Percentiles rank a stretch among this genome's conserved stretches.
Conservation (phyloP, 2,329 filamentous ascomycete genomes). For the Colletotrichum coccodes region DNA sequence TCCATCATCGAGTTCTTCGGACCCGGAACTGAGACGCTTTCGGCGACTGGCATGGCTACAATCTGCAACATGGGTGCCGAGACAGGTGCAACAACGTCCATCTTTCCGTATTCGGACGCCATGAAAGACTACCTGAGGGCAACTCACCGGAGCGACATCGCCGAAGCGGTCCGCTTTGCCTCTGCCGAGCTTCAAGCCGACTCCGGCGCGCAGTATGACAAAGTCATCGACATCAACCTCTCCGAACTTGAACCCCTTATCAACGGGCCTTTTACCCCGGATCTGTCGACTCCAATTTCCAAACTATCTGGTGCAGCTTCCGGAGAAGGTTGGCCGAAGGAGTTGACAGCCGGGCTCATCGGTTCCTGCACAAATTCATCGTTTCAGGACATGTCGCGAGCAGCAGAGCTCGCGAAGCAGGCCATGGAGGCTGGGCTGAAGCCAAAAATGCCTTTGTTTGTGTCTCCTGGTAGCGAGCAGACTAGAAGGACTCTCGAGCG, state of each 20-base stretch:
- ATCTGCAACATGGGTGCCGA: constrained; percentile 65
- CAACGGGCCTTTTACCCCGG: constrained; percentile 83
- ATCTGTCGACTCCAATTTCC: constrained; percentile 81
- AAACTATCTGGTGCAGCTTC: constrained; percentile 81
- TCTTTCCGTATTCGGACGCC: constrained; percentile 84
- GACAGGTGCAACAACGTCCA: constrained; percentile 73
- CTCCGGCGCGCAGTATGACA: constrained; percentile 69
- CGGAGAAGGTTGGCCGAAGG: constrained; percentile 79
- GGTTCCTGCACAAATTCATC: constrained; percentile 79
- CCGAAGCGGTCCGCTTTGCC: constrained; percentile 75
- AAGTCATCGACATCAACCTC: constrained; percentile 80
- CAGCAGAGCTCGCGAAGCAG: constrained; percentile 77
- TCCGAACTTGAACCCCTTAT: constrained; percentile 80
- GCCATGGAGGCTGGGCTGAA: constrained; percentile 79
- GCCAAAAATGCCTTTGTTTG: constrained; percentile 78
- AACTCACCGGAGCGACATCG: constrained; percentile 77
- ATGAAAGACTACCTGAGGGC: constrained; percentile 81
- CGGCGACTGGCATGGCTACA: constrained; percentile 79
- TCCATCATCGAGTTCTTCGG: constrained; percentile 71
- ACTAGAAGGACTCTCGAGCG: constrained; percentile 76
- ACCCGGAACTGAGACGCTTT: constrained; percentile 75
- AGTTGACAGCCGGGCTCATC: constrained; percentile 81
- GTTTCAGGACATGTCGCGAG: constrained; percentile 75
- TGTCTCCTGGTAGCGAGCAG: constrained; percentile 81
- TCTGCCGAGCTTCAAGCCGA: neutral